Evolutionary conservation across 2,329 filamentous ascomycete species (phyloP).

Genomic region (Neophaeococcomyces aloes): DNA sequence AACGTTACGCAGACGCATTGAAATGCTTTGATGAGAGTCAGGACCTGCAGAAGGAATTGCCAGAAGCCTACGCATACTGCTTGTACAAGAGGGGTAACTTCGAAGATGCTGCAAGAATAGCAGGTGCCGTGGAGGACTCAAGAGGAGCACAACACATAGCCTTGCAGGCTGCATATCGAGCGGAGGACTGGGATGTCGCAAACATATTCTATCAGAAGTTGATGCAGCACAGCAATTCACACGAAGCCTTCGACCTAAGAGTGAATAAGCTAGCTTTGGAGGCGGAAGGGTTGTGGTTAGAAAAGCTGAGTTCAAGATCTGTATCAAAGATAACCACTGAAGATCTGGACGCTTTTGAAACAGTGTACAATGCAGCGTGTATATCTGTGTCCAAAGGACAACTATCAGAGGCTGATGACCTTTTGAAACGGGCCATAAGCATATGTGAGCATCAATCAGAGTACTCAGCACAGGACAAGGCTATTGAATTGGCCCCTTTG

Average conservation of each 20-base stretch:
- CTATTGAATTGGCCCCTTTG: slow-evolving; percentile 50
- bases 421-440: slow-evolving; percentile 50
- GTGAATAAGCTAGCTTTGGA: slow-evolving; percentile 53
- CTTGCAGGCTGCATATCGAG: slow-evolving; percentile 52
- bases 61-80: slow-evolving; percentile 51
- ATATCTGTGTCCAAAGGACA: slow-evolving; percentile 52
- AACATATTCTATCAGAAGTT: slow-evolving; percentile 45
- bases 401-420: slow-evolving; percentile 46
- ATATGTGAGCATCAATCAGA: slow-evolving; percentile 51
- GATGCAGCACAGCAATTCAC: slow-evolving; percentile 30
- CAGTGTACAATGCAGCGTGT: slow-evolving; percentile 55
- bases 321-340: slow-evolving; percentile 47
- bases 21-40: slow-evolving; percentile 42
- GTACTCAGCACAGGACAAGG: slow-evolving; percentile 48
- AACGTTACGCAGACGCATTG: slow-evolving; percentile 52
- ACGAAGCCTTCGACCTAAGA: slow-evolving; percentile 49
- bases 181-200: slow-evolving; percentile 48
- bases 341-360: slow-evolving; percentile 55
- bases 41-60: not conserved
- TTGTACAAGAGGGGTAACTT: slow-evolving; percentile 51
- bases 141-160: slow-evolving; percentile 50
- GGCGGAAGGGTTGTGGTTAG: slow-evolving; percentile 52
- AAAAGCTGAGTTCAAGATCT: slow-evolving; percentile 39
- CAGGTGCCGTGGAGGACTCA: slow-evolving; percentile 30
- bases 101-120: slow-evolving; percentile 44